Percentiles rank a stretch among this genome's conserved stretches.
Conservation (phyloP, 257 asterid genomes). For the Solanum pimpinellifolium region DNA sequence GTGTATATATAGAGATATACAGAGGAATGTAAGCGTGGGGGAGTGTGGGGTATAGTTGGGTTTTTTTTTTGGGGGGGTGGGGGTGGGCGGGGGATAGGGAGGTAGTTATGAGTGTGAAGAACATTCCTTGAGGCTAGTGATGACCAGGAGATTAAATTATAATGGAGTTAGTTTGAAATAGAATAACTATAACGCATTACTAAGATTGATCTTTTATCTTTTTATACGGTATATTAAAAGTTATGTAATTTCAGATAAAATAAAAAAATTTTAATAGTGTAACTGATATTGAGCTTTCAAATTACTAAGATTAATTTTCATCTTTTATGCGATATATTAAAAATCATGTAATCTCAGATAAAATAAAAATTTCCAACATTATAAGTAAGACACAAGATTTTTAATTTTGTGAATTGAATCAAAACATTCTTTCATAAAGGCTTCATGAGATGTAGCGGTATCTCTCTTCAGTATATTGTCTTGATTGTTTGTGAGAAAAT, state of each 20-base stretch:
- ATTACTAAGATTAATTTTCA: background rate
- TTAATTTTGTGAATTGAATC: too few relatives aligned
- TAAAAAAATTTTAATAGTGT: too few relatives aligned
- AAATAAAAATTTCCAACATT: too few relatives aligned
- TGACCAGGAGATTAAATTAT: background rate
- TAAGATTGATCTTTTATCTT: rapidly evolving
- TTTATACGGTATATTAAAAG: rapidly evolving
- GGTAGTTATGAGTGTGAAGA: background rate
- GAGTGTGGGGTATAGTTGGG: background rate
- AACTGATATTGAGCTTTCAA: rapidly evolving
- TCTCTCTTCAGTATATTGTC: background rate
- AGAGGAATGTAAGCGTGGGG: background rate
- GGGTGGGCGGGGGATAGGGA: too few relatives aligned
- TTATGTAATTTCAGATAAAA: too few relatives aligned
- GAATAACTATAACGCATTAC: background rate
- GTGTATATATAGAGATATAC: background rate
- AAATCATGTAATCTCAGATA: too few relatives aligned
- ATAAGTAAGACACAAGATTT: background rate
- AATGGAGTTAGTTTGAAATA: background rate
- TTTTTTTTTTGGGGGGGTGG: too few relatives aligned
- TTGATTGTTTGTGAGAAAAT: too few relatives aligned
- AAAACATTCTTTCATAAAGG: background rate
- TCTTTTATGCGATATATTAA: rapidly evolving
- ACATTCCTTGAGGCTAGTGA: background rate
- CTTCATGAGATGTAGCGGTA: background rate